A percentile compares a stretch with the other conserved stretches of the same genome.
Evolutionary conservation across 768 basidiomycete species (phyloP).

Genomic region (Rhizopogon vinicolor): DNA sequence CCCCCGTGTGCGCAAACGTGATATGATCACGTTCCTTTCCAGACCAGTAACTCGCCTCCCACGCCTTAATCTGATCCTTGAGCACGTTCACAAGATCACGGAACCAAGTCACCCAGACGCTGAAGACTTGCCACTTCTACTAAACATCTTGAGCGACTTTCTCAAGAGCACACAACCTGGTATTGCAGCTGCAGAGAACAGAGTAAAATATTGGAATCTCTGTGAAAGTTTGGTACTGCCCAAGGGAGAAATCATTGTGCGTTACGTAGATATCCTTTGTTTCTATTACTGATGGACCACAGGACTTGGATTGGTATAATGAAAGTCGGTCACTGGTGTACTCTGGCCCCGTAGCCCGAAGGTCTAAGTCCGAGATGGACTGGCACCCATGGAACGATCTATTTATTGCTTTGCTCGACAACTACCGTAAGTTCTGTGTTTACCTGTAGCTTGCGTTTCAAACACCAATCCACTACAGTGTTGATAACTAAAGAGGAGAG

Average conservation of each 20-base stretch:
- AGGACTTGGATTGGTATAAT: conserved; percentile 79
- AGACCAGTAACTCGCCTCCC: conserved; percentile 88
- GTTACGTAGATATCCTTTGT: conserved; percentile 16
- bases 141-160: conserved; percentile 62
- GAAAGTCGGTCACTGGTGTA: conserved; percentile 70
- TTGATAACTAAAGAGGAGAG: conserved; percentile 61
- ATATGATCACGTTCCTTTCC: conserved; percentile 77
- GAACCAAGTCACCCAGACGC: conserved; percentile 75
- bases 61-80: conserved; percentile 68
- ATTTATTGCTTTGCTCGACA: conserved; percentile 65
- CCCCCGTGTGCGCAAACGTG: conserved; percentile 67
- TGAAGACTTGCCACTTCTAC: conserved; percentile 69
- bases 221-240: conserved; percentile 72
- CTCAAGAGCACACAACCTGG: conserved; percentile 88
- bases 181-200: conserved; percentile 85
- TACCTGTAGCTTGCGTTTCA: background rate
- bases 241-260: conserved; percentile 78
- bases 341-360: conserved; percentile 58
- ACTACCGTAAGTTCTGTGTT: conserved; percentile 52
- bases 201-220: conserved; percentile 83
- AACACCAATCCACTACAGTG: conserved; percentile 36
- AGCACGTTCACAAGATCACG: conserved; percentile 63
- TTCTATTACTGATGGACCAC: conserved; percentile 3
- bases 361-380: conserved; percentile 57
- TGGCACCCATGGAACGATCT: conserved; percentile 71